Base-by-base conservation (phyloP, 495 filamentous ascomycete species). In the Parmelia sp. region DNA sequence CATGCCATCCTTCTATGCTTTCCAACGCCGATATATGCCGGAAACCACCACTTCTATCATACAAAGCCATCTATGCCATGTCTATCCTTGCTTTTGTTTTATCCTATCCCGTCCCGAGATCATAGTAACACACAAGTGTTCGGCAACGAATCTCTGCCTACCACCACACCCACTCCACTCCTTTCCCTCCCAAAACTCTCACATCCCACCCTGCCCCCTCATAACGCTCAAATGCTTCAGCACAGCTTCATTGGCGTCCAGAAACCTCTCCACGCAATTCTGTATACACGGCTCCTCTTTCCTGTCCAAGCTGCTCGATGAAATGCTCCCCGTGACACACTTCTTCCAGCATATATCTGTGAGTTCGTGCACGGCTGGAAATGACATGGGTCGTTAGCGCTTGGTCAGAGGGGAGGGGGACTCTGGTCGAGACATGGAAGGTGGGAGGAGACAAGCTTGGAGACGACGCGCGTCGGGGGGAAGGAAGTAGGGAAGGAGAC, bases 271-370 rank as follows among this genome's bases (percentile, higher is more conserved):
- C 55, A 97, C 90, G 71, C 94, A 98, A 78, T 96, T 96, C 74
- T 87, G 78, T 70, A 93, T 79, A 75, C 94, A 98, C 8, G 77
- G 70, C 77, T 90, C 86, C 80, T 98, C 94, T 62, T 64, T 77
- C 68, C 78, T 82, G 65, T 95, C 90, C 61, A 97, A 79, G 66
- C 82, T 79, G 35, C 83, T 82, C 51, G 77, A 80, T 53, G 84
- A 81, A 70, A 93, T 86, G 57, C 81, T 81, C 59, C 83, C 76
- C 35, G 86, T 85, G 63, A 89, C 79, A 81, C 94, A 98, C 81
- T 96, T 96, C 70, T 84, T 90, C 85, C 88, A 98, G 84, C 94
- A 98, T 60, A 88, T 81, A 69, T 93, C 88, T 42, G 94, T 93
- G 42, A 98, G 79, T 68, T 75, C 77, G 77, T 98, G 94, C 39